Conservation (phyloP, 2,329 filamentous ascomycete genomes). For the Coniochaeta ligniaria region DNA sequence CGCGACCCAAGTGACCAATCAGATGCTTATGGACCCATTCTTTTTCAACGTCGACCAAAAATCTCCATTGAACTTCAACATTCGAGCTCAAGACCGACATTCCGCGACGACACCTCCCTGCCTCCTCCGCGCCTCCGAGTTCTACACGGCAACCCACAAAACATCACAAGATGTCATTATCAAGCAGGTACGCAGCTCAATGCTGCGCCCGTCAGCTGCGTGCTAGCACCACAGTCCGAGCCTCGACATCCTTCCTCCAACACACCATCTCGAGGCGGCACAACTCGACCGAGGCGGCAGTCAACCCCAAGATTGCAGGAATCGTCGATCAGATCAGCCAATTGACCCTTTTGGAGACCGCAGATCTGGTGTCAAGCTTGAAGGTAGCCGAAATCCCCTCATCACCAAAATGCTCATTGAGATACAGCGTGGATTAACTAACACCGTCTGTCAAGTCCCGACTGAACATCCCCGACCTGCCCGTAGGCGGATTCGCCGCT, state of each 20-base stretch:
- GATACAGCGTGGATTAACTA: conserved; percentile 4
- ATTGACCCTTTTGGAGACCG: conserved; percentile 95
- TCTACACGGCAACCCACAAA: conserved; percentile 5
- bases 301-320: conserved; percentile 83
- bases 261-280: conserved; percentile 63
- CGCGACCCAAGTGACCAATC: conserved; percentile 1
- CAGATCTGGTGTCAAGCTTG: conserved; percentile 86
- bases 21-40: not conserved
- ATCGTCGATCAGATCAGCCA: conserved; percentile 99
- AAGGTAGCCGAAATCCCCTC: conserved; percentile 56
- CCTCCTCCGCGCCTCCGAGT: not conserved
- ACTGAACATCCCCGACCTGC: conserved; percentile 97
- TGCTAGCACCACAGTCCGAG: conserved; percentile 36
- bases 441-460: conserved; percentile 53
- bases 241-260: conserved; percentile 36
- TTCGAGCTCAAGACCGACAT: conserved; percentile 1
- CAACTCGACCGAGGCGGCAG: conserved; percentile 73
- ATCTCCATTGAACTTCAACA: conserved; percentile 5
- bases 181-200: conserved; percentile 57
- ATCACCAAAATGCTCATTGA: not conserved
- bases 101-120: not conserved
- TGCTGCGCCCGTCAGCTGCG: conserved; percentile 58
- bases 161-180: conserved; percentile 46
- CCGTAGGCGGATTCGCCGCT: conserved; percentile 79
- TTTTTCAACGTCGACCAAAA: conserved; percentile 4